Evolutionary conservation across 108 stramenopile genomes (phyloP), one percentile per base, ranked within the genome.

Genomic region (Pelagomonas calceolata): DNA sequence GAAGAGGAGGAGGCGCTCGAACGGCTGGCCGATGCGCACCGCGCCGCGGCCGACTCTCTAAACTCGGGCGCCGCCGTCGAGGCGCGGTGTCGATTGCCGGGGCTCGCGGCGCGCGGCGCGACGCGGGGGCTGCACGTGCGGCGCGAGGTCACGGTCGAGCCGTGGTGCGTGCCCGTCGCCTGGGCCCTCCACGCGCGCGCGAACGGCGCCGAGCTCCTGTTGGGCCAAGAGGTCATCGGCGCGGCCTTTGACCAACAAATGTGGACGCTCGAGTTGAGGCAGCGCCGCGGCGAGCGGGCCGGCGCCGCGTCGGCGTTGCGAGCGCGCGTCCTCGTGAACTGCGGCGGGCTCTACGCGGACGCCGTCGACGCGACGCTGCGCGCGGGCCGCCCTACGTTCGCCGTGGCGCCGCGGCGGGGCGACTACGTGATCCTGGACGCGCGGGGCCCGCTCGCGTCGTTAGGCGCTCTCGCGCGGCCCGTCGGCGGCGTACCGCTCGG

Each of bases 121-220:
- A 30, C 26, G 36, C 88, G 88, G 33, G 91, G 88, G 63, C 78
- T 88, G 33, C 86, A 87, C 66, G 88, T 88, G 71, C 88, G 84
- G 16, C 85, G 87, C 26, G 91, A 92, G 84, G 79, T 87, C 31
- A 88, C 90, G 34, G 85, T 89, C 3, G 89, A 92, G 75, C 88
- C 91, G n/a, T 90, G 89, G 89, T 70, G 90, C 37, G 85, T 84
- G 71, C 85, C 88, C 0, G 78, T 92, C 37, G 83, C 87, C 32
- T 82, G 83, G 5, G 89, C 85, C 45, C 76, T 75, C 31, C 86
- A 88, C 66, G 86, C 91, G 16, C 68, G 84, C 32, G 84, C 85
- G 71, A 81, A 86, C 76, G 91, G 87, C 30, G 85, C 79, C 0
- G 36, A 63, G 0, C 75, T 88, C 44, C 75, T 46, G 32, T 84